Evolutionary conservation across 1,139 yeast genomes (phyloP), one percentile per base, ranked within the genome.

Genomic region (Candida pseudocylindracea): DNA sequence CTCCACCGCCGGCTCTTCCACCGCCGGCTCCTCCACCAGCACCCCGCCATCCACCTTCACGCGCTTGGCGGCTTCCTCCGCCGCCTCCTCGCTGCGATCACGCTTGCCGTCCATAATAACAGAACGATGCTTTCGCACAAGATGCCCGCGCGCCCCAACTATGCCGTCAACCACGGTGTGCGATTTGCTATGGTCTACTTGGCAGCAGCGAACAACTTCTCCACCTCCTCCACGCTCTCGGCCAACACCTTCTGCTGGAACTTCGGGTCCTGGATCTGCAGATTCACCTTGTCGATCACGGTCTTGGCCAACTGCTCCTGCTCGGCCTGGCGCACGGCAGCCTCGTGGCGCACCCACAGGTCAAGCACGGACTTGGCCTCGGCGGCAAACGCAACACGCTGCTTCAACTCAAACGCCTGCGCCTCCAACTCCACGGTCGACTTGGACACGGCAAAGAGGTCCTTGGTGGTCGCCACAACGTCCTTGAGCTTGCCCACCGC

Each of bases 291-390:
- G 38, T 81, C 63, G 51, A 83, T 76, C 44, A 88, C 93, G 37
- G 85, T 54, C 54, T 76, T 64, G 49, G 92, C 73, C 50, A 88
- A 72, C 59, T 81, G 93, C 56, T 73, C 71, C 67, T 88, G 98
- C 67, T 88, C 94, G 51, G 75, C 62, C 67, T 81, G 93, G 65
- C 96, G 88, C 48, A 85, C 91, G 54, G 81, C 85, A 45, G 81
- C 76, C 67, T 88, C 98, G 59, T 79, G 81, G 72, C 96, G 81
- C 47, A 83, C 96, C 98, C 98, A 88, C 28, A 96, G 81, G 61
- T 88, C 98, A 54, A 88, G 72, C 39, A 88, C 93, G 37, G 92
- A 61, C 66, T 78, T 83, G 50, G 96, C 96, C 65, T 83, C 94
- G 39, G 62, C 48, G 39, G 92, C 88, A 46, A 81, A 70, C 41